Evolutionary conservation across 164 flowering plant genomes (phyloP).

Genomic region (Pachysandra terminalis): DNA sequence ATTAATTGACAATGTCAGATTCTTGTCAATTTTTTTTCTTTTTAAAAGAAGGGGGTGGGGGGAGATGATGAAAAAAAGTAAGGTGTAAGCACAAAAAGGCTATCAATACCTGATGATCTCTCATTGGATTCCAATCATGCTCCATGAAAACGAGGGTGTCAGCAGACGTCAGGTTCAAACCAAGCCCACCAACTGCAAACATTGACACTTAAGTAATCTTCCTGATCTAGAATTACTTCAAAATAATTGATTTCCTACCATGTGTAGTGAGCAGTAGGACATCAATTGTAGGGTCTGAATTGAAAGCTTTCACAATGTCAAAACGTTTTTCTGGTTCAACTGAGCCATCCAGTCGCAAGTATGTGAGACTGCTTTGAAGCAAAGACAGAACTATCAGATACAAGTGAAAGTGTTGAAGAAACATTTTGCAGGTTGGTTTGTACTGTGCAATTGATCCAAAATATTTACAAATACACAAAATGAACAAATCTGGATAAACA

Average conservation of each 20-base stretch:
- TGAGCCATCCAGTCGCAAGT: slow-evolving; percentile 95
- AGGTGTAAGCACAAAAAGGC: not conserved
- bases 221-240: not conserved
- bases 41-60: too few species aligned
- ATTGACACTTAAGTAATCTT: slow-evolving; percentile 6
- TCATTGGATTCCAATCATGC: slow-evolving; percentile 99
- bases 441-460: too few species aligned
- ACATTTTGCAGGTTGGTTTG: not conserved
- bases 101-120: slow-evolving; percentile 82
- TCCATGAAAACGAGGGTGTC: slow-evolving; percentile 97
- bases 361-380: slow-evolving; percentile 65
- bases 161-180: slow-evolving; percentile 95
- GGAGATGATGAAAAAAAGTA: not conserved
- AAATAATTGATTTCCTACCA: slow-evolving; percentile 43
- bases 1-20: too few species aligned
- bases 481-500: too few species aligned
- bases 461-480: too few species aligned
- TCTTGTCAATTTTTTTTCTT: too few species aligned
- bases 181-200: slow-evolving; percentile 94
- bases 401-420: not conserved
- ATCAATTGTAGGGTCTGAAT: slow-evolving; percentile 98
- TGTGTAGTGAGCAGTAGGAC: slow-evolving; percentile 92
- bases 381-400: slow-evolving; percentile 11
- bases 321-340: slow-evolving; percentile 90
- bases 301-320: slow-evolving; percentile 94